Percentiles rank a stretch among this genome's conserved stretches.
These are phyloP conservation scores for Suillus cothurnatus DNA, from an alignment of 768 basidiomycete species.

Conservation along the genomic window DNA sequence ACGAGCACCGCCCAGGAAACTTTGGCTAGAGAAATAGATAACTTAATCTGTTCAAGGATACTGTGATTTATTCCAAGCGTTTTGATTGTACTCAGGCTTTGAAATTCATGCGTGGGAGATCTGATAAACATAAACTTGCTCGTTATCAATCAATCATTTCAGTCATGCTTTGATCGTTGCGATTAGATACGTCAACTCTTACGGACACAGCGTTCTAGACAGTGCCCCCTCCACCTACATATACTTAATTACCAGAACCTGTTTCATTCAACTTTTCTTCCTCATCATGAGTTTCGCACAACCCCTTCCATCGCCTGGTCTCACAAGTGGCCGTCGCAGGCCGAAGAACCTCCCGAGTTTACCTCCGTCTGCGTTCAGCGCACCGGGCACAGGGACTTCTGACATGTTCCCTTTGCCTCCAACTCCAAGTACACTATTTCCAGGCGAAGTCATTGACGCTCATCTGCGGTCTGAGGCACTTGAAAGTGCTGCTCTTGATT, in stretches of 20 bases:
- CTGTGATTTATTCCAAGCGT: neutral
- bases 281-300: conserved; percentile 9
- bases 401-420: conserved; percentile 70
- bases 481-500: neutral
- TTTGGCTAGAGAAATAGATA: neutral
- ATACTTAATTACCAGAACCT: neutral
- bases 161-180: conserved; percentile 7
- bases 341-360: conserved; percentile 69
- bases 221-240: neutral
- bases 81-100: neutral
- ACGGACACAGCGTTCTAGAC: neutral
- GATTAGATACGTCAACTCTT: neutral
- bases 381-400: conserved; percentile 66
- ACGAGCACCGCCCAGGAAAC: neutral
- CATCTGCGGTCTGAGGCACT: conserved; percentile 53
- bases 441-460: conserved; percentile 66
- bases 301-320: conserved; percentile 43
- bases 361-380: conserved; percentile 74
- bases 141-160: neutral
- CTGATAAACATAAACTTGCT: neutral
- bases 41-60: neutral
- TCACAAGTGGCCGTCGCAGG: conserved; percentile 57
- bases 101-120: neutral
- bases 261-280: neutral
- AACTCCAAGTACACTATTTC: conserved; percentile 68